Evolutionary conservation across 495 filamentous ascomycete species (phyloP).

Genomic region (Talaromyces wortmannii): DNA sequence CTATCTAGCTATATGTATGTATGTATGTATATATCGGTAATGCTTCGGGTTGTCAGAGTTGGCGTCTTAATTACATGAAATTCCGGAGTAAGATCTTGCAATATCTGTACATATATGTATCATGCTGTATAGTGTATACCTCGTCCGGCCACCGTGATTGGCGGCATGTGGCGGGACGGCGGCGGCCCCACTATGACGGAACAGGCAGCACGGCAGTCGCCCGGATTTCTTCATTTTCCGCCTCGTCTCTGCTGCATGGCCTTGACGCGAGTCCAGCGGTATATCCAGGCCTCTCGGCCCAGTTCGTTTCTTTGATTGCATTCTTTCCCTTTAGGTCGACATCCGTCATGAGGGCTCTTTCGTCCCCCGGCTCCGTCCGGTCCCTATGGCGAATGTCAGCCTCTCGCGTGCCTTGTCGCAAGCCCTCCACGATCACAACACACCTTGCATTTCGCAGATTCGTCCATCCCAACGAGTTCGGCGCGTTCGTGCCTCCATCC

Average conservation of each 20-base stretch:
- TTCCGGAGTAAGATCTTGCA: too few relatives aligned
- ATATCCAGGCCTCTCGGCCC: background rate
- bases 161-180: background rate
- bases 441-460: slow-evolving; percentile 1
- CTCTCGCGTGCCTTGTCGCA: background rate
- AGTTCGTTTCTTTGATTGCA: background rate
- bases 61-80: too few relatives aligned
- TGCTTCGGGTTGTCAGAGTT: too few relatives aligned
- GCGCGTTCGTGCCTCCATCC: slow-evolving; percentile 72
- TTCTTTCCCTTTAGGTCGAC: background rate
- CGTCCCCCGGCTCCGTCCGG: background rate
- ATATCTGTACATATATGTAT: too few relatives aligned
- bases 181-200: background rate
- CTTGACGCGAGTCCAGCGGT: background rate
- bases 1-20: too few relatives aligned
- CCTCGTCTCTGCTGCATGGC: background rate
- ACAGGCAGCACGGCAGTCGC: background rate
- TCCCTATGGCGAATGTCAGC: background rate
- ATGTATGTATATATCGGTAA: too few relatives aligned
- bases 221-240: background rate
- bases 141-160: background rate
- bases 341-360: background rate
- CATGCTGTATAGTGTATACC: too few relatives aligned
- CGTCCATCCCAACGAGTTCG: slow-evolving; percentile 31
- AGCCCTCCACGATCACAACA: background rate